Percentiles rank a stretch among this genome's conserved stretches.
Evolutionary conservation across 164 flowering plant species (phyloP).

Genomic region (Sextonia rubra): DNA sequence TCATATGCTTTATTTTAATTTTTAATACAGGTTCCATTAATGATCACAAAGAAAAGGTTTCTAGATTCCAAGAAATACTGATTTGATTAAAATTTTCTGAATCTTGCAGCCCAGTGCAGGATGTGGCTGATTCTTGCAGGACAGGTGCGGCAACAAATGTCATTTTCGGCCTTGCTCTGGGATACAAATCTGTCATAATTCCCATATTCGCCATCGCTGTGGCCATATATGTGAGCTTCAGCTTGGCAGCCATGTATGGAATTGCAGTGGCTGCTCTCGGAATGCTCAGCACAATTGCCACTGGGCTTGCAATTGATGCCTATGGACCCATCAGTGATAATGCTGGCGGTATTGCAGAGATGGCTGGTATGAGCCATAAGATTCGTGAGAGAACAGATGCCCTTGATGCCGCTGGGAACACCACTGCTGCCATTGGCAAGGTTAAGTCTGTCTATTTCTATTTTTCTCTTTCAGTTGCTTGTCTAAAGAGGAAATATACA

Average conservation of each 20-base stretch:
- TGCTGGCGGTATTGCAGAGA: conserved; percentile 22
- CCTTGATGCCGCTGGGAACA: conserved; percentile 21
- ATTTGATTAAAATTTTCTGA: conserved; percentile 1
- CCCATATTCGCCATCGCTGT: conserved; percentile 51
- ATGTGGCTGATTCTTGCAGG: conserved; percentile 56
- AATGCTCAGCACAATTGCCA: conserved; percentile 31
- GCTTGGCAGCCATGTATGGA: conserved; percentile 59
- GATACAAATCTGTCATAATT: conserved; percentile 53
- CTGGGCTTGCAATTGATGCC: conserved; percentile 19
- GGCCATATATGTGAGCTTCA: conserved; percentile 46
- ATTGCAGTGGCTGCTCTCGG: conserved; percentile 55
- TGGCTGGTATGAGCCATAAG: conserved; percentile 21
- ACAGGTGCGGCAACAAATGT: conserved; percentile 64
- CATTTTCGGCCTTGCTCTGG: conserved; percentile 55
- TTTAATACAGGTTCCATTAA: no score
- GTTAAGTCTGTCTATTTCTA: background rate
- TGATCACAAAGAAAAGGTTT: no score
- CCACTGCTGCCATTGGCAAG: conserved; percentile 24
- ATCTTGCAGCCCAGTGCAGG: conserved; percentile 50
- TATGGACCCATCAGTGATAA: conserved; percentile 22
- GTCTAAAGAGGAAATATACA: background rate
- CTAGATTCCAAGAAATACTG: background rate
- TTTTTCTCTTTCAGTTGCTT: background rate
- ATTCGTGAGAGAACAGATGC: conserved; percentile 21
- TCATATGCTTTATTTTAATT: background rate